These are phyloP conservation scores for Ambrosia hybrid DNA, from an alignment of 140 eudicot genomes.

Conservation along the genomic window DNA sequence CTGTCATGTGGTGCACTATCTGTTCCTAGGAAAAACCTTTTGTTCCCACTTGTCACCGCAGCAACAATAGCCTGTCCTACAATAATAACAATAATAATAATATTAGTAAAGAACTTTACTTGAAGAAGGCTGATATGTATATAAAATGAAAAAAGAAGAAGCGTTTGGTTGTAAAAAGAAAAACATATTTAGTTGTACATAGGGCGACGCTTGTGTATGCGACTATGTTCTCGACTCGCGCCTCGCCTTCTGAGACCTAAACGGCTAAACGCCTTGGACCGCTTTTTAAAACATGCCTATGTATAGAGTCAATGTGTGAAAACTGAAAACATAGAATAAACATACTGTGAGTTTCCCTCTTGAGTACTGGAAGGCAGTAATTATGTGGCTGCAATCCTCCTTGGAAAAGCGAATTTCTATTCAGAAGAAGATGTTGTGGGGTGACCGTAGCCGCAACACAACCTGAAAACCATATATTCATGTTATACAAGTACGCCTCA, in stretches of 20 bases:
- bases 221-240: too few relatives aligned
- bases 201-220: too few relatives aligned
- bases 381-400: constrained; percentile 97
- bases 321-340: background rate
- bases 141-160: too few relatives aligned
- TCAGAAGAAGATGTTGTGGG: constrained; percentile 89
- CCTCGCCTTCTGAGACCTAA: too few relatives aligned
- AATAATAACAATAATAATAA: background rate
- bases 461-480: constrained; percentile 41
- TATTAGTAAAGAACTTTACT: background rate
- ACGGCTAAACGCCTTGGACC: too few relatives aligned
- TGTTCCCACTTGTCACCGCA: constrained; percentile 91
- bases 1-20: constrained; percentile 98
- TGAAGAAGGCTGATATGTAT: too few relatives aligned
- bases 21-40: constrained; percentile 84
- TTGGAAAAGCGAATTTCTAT: constrained; percentile 88
- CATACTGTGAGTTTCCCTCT: constrained; percentile 89
- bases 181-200: background rate
- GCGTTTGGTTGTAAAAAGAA: too few relatives aligned
- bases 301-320: background rate
- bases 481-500: background rate
- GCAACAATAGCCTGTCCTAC: constrained; percentile 81
- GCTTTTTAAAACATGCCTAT: too few relatives aligned
- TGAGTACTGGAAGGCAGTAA: constrained; percentile 95
- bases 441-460: constrained; percentile 92